Evolutionary conservation across 495 filamentous ascomycete genomes (phyloP).

Genomic region (Hyaloscypha bicolor): DNA sequence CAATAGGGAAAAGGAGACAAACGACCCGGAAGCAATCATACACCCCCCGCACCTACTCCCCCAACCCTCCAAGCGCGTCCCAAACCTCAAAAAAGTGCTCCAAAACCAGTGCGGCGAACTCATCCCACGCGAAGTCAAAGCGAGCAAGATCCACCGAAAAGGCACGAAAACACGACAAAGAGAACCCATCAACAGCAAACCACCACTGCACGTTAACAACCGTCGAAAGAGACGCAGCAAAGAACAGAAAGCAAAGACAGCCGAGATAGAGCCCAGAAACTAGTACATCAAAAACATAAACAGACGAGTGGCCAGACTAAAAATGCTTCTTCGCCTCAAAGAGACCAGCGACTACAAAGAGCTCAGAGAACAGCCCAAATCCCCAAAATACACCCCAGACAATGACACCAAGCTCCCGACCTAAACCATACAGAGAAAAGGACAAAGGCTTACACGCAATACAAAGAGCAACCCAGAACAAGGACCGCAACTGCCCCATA

Average conservation of each 20-base stretch:
- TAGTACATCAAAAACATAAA: no score
- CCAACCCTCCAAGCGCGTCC: no score
- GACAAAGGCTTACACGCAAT: neutral
- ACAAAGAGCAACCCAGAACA: neutral
- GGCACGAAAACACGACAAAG: slow-evolving; percentile 8
- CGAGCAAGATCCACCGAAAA: slow-evolving; percentile 16
- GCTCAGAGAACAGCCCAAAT: neutral
- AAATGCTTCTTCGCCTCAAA: no score
- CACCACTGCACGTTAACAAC: neutral
- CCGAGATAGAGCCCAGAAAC: neutral
- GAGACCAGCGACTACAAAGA: no score
- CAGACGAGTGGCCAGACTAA: no score
- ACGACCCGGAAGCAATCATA: no score
- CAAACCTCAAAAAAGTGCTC: no score
- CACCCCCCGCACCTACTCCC: no score
- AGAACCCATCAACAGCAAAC: slow-evolving; percentile 8
- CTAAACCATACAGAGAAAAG: neutral
- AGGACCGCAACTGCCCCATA: neutral
- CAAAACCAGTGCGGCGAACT: no score
- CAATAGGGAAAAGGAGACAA: no score
- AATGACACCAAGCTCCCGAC: neutral
- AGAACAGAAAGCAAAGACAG: neutral
- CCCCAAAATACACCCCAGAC: no score
- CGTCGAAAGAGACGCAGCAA: neutral
- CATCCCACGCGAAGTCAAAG: no score